phyloP scores from a whole-genome alignment of 2,329 filamentous ascomycete species.

The Blastomyces parvus region DNA sequence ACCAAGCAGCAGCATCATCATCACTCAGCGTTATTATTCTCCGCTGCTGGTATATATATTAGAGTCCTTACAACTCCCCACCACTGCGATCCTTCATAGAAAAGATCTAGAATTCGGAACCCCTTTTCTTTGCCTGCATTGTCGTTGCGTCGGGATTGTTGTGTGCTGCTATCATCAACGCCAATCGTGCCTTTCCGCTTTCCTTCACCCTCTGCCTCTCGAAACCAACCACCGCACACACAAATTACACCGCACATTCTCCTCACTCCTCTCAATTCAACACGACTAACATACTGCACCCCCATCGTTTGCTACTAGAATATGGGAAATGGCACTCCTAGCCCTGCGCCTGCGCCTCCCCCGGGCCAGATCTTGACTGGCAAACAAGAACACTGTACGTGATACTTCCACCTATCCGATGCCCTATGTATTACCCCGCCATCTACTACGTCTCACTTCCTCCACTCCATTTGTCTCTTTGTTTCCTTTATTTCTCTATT shows the following conservation, averaged over 20 bases:
- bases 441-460: neutral
- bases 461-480: no score
- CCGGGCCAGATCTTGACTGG: constrained; percentile 62
- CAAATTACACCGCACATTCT: neutral
- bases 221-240: neutral
- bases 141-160: no score
- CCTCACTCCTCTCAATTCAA: neutral
- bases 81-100: neutral
- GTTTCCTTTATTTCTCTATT: no score
- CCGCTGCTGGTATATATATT: neutral
- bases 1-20: no score
- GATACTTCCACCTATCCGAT: neutral
- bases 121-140: no score
- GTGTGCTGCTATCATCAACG: no score
- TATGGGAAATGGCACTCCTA: constrained; percentile 7
- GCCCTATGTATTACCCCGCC: neutral
- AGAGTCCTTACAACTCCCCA: neutral
- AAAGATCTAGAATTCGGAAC: neutral
- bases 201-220: neutral
- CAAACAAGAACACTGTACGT: constrained; percentile 93
- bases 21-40: neutral
- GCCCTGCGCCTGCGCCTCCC: neutral
- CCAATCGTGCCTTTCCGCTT: no score
- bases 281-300: no score
- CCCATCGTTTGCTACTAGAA: constrained; percentile 6